phyloP scores from a whole-genome alignment of 2,329 filamentous ascomycete species.

The Cordyceps tenuipes region DNA sequence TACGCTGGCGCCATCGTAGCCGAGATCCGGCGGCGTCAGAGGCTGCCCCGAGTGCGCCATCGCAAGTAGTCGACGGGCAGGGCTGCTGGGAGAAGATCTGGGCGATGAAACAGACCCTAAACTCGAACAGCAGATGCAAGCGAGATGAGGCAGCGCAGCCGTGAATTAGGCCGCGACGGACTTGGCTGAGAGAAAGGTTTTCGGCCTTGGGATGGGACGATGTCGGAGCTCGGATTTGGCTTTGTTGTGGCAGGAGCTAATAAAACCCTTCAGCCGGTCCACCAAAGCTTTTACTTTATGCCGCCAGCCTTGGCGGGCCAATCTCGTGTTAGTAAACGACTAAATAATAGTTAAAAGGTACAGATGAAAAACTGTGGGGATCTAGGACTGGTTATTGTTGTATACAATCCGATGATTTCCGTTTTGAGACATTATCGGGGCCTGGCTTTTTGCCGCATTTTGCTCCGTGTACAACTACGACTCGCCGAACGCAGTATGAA shows the following conservation, averaged over 20 bases:
- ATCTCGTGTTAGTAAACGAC: too few species aligned
- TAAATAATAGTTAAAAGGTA: too few species aligned
- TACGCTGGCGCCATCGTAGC: not conserved
- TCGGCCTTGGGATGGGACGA: not conserved
- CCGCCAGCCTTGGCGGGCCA: not conserved
- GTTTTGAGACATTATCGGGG: too few species aligned
- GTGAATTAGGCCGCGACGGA: not conserved
- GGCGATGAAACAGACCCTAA: too few species aligned
- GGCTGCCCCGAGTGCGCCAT: slow-evolving; percentile 1
- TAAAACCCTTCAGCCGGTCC: not conserved
- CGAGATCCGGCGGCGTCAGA: not conserved
- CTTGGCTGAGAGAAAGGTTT: not conserved
- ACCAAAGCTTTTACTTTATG: not conserved
- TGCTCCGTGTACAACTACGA: too few species aligned
- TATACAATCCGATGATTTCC: too few species aligned
- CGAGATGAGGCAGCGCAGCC: not conserved
- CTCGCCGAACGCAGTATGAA: too few species aligned
- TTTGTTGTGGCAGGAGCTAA: not conserved
- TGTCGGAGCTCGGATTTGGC: slow-evolving; percentile 3
- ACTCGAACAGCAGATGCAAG: not conserved
- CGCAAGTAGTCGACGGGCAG: not conserved
- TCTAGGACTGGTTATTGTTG: too few species aligned
- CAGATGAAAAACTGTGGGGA: too few species aligned
- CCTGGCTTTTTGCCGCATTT: too few species aligned
- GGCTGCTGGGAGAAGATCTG: not conserved